A percentile compares a stretch with the other conserved stretches of the same genome.
Conservation (phyloP, 495 filamentous ascomycete species). For the Penicilliopsis zonata region DNA sequence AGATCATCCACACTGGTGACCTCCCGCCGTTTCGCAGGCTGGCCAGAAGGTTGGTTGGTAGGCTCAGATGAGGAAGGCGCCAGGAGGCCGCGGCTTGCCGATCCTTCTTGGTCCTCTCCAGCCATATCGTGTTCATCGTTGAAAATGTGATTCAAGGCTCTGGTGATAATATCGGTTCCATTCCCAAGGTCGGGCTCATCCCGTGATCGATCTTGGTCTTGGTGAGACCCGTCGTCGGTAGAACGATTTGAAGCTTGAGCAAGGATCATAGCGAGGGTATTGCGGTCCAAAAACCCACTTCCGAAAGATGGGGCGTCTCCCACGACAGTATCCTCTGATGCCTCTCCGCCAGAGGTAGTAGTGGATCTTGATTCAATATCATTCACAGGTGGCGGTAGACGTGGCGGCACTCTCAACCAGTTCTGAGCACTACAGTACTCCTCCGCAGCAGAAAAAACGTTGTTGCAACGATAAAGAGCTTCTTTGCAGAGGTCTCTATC, state of each 20-base stretch:
- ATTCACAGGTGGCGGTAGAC: slow-evolving; percentile 48
- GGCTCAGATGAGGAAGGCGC: slow-evolving; percentile 11
- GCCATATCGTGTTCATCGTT: slow-evolving; percentile 17
- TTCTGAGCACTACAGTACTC: slow-evolving; percentile 63
- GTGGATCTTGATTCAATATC: slow-evolving; percentile 39
- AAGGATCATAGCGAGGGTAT: slow-evolving; percentile 28
- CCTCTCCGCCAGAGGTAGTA: slow-evolving; percentile 14
- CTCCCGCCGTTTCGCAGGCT: slow-evolving; percentile 14
- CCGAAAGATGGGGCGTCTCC: slow-evolving; percentile 21
- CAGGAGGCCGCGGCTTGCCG: slow-evolving; percentile 6
- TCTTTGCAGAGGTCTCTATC: slow-evolving; percentile 55
- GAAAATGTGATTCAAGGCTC: slow-evolving; percentile 25
- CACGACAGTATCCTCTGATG: slow-evolving; percentile 17
- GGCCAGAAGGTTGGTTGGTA: slow-evolving; percentile 4
- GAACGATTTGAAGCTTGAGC: slow-evolving; percentile 19
- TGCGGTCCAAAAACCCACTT: slow-evolving; percentile 15
- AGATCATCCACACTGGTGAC: slow-evolving; percentile 67
- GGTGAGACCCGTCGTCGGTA: slow-evolving; percentile 10
- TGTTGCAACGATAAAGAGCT: slow-evolving; percentile 72
- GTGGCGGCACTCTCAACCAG: slow-evolving; percentile 26
- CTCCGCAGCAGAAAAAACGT: slow-evolving; percentile 40
- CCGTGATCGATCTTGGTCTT: slow-evolving; percentile 10
- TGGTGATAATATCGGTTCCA: slow-evolving; percentile 18
- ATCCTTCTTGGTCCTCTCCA: slow-evolving; percentile 16
- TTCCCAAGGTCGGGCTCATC: slow-evolving; percentile 19